Percentiles rank a stretch among this genome's conserved stretches.
These are phyloP conservation scores for Magnolia officinalis DNA, from an alignment of 164 flowering plant species.

Conservation along the genomic window DNA sequence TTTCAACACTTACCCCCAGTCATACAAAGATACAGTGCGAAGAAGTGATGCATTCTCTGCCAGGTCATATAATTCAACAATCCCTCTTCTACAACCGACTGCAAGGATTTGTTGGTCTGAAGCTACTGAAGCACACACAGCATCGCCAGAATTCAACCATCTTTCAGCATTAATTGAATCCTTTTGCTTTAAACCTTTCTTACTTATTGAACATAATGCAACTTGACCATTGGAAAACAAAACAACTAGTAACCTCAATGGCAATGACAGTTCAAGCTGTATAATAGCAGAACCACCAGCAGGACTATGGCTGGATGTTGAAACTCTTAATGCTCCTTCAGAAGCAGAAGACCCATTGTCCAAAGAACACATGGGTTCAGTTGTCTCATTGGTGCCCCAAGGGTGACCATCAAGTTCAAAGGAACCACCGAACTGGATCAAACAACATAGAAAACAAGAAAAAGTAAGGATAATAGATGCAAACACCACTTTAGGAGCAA, in stretches of 20 bases:
- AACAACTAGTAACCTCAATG: slow-evolving; percentile 65
- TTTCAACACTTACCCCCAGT: slow-evolving; percentile 82
- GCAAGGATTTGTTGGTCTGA: slow-evolving; percentile 90
- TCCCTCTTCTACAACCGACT: slow-evolving; percentile 79
- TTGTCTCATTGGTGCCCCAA: slow-evolving; percentile 21
- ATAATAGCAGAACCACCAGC: slow-evolving; percentile 37
- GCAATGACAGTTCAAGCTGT: slow-evolving; percentile 66
- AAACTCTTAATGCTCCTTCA: slow-evolving; percentile 26
- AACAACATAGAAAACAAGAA: slow-evolving; percentile 9
- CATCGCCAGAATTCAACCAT: slow-evolving; percentile 61
- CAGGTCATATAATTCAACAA: slow-evolving; percentile 81
- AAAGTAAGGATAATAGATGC: not conserved
- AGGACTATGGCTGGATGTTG: slow-evolving; percentile 22
- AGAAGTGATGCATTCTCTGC: slow-evolving; percentile 68
- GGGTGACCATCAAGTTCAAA: slow-evolving; percentile 38
- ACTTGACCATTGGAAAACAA: slow-evolving; percentile 68
- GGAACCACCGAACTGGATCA: slow-evolving; percentile 61
- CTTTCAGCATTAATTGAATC: slow-evolving; percentile 71
- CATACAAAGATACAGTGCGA: slow-evolving; percentile 79
- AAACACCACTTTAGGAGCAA: not conserved
- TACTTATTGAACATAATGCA: slow-evolving; percentile 68
- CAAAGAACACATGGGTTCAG: slow-evolving; percentile 27
- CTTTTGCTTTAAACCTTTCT: slow-evolving; percentile 71
- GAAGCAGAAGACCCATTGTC: slow-evolving; percentile 57
- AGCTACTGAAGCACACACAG: slow-evolving; percentile 76